phyloP scores from a whole-genome alignment of 106 monocot species.

The Allium sativum region DNA sequence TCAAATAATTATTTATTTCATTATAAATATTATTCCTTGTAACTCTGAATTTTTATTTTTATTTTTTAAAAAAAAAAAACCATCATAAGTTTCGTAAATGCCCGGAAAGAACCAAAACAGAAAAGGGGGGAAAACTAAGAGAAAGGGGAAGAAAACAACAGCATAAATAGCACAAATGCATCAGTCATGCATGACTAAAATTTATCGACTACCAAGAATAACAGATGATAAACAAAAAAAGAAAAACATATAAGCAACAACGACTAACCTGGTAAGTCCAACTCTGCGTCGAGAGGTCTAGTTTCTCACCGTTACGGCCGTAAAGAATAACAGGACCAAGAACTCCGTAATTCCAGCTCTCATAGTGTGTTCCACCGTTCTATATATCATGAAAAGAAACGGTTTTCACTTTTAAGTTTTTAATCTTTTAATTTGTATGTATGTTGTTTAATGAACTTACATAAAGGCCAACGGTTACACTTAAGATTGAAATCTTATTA shows the following conservation, averaged over 20 bases:
- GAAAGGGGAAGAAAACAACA: too few species aligned
- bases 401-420: background rate
- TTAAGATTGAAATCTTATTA: slow-evolving; percentile 83
- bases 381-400: background rate
- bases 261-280: slow-evolving; percentile 62
- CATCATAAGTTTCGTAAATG: too few species aligned
- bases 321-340: slow-evolving; percentile 55
- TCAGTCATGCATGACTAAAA: too few species aligned
- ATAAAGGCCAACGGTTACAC: slow-evolving; percentile 75
- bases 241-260: background rate
- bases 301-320: slow-evolving; percentile 48
- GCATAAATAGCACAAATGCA: too few species aligned
- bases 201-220: too few species aligned
- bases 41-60: background rate
- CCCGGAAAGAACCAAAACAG: too few species aligned
- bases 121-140: too few species aligned
- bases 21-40: background rate
- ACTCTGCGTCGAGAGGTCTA: slow-evolving; percentile 59
- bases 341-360: slow-evolving; percentile 65
- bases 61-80: too few species aligned
- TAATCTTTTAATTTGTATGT: background rate
- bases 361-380: slow-evolving; percentile 62
- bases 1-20: too few species aligned
- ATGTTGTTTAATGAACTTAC: slow-evolving; percentile 28
- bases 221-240: background rate